Evolutionary conservation across 2,329 filamentous ascomycete genomes (phyloP).

Genomic region (Alternaria gaisen): DNA sequence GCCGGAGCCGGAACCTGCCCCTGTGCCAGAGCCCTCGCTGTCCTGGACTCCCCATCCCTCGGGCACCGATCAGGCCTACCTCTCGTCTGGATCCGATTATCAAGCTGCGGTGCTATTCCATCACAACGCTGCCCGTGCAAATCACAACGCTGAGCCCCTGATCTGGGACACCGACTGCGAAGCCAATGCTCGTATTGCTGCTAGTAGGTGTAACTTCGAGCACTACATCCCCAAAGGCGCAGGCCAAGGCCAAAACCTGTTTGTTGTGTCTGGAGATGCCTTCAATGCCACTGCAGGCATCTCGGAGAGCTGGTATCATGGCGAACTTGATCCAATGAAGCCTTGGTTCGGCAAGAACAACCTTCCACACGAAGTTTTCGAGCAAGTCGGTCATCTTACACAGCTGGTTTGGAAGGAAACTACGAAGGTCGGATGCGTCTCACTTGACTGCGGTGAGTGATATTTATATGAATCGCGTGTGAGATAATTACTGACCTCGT

Average conservation of each 20-base stretch:
- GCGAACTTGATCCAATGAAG: conserved; percentile 69
- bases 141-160: conserved; percentile 75
- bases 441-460: conserved; percentile 36
- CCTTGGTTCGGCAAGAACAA: conserved; percentile 67
- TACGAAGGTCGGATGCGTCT: conserved; percentile 49
- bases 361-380: conserved; percentile 58
- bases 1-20: not conserved
- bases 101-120: conserved; percentile 62
- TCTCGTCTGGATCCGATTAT: conserved; percentile 39
- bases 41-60: conserved; percentile 19
- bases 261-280: conserved; percentile 66
- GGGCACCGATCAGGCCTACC: conserved; percentile 37
- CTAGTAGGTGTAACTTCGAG: conserved; percentile 77
- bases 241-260: conserved; percentile 93
- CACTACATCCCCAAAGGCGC: conserved; percentile 58
- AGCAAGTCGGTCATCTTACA: conserved; percentile 48
- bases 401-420: conserved; percentile 51
- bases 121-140: conserved; percentile 87
- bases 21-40: conserved; percentile 5
- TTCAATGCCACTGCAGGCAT: conserved; percentile 71
- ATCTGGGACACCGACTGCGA: conserved; percentile 72
- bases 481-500: no score
- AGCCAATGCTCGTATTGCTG: conserved; percentile 68
- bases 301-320: conserved; percentile 89
- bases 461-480: no score